phyloP scores from a whole-genome alignment of 1,139 yeast genomes.

The Sugiyamaella castrensis region DNA sequence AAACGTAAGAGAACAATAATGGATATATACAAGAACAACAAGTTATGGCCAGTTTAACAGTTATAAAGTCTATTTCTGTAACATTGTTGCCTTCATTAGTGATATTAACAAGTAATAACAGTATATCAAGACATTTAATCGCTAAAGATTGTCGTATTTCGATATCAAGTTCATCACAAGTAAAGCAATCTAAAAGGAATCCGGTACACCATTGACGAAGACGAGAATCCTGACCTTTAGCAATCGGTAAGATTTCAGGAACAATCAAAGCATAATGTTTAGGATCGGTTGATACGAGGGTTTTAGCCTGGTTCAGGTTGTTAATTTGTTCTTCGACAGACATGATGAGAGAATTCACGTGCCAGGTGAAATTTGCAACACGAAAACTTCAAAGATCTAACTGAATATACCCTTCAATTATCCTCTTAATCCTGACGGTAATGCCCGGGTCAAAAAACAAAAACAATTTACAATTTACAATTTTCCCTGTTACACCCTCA shows the following conservation, averaged over 20 bases:
- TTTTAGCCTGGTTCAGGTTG: slow-evolving; percentile 39
- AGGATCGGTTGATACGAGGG: slow-evolving; percentile 38
- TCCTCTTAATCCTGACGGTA: no score
- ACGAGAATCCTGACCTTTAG: slow-evolving; percentile 35
- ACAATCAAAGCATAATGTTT: slow-evolving; percentile 39
- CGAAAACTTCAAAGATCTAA: no score
- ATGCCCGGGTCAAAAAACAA: no score
- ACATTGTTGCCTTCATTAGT: slow-evolving; percentile 7
- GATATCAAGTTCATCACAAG: slow-evolving; percentile 31
- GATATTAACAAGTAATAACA: slow-evolving; percentile 29
- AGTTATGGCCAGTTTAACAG: slow-evolving; percentile 35
- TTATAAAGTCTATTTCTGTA: slow-evolving; percentile 27
- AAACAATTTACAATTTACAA: no score
- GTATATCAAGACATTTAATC: slow-evolving; percentile 33
- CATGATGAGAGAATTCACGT: no score
- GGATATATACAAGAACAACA: slow-evolving; percentile 38
- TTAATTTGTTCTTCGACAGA: slow-evolving; percentile 32
- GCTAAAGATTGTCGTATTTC: slow-evolving; percentile 33
- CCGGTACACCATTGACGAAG: slow-evolving; percentile 41
- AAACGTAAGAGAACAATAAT: slow-evolving; percentile 33
- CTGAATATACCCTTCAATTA: no score
- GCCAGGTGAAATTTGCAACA: no score
- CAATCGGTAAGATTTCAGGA: slow-evolving; percentile 38
- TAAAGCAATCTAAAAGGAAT: slow-evolving; percentile 41
- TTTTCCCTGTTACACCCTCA: no score